These are phyloP conservation scores for Candida palmyrensis DNA, from an alignment of 805 yeast species.

Conservation along the genomic window DNA sequence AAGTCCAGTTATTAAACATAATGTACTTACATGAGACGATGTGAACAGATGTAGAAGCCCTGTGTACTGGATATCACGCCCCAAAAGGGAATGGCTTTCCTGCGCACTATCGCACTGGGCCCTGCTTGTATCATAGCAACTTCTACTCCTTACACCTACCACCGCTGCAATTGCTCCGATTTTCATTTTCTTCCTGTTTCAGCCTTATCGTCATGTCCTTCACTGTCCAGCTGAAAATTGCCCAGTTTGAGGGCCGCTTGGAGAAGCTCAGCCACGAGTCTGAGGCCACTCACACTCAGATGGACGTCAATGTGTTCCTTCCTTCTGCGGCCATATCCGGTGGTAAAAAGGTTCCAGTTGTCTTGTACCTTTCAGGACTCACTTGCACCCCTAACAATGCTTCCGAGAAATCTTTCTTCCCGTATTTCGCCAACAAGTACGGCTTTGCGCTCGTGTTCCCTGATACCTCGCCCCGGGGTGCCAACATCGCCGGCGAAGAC, in stretches of 20 bases:
- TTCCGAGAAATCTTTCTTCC: constrained; percentile 87
- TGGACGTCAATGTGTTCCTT: constrained; percentile 81
- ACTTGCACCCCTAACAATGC: constrained; percentile 94
- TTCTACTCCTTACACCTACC: not conserved
- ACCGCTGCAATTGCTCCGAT: not conserved
- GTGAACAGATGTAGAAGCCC: not conserved
- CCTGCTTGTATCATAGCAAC: too few species aligned
- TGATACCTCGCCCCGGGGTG: constrained; percentile 94
- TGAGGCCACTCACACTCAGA: constrained; percentile 53
- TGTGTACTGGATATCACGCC: too few species aligned
- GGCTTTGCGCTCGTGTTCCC: constrained; percentile 91
- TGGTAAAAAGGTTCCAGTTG: constrained; percentile 53
- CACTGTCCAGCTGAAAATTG: constrained; percentile 47
- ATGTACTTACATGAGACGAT: not conserved
- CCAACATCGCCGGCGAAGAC: constrained; percentile 69
- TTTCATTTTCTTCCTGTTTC: not conserved
- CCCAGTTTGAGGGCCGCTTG: constrained; percentile 70
- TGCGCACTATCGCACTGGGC: too few species aligned
- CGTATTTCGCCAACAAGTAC: constrained; percentile 69
- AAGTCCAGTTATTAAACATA: constrained; percentile 8
- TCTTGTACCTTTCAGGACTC: constrained; percentile 80
- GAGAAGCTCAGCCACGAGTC: constrained; percentile 76
- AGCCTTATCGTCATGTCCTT: constrained; percentile 37
- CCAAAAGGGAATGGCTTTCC: too few species aligned
- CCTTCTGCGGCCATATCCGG: constrained; percentile 46